A percentile compares a stretch with the other conserved stretches of the same genome.
Evolutionary conservation across 441 rosid genomes (phyloP).

Genomic region (Arabidopsis hybrid): DNA sequence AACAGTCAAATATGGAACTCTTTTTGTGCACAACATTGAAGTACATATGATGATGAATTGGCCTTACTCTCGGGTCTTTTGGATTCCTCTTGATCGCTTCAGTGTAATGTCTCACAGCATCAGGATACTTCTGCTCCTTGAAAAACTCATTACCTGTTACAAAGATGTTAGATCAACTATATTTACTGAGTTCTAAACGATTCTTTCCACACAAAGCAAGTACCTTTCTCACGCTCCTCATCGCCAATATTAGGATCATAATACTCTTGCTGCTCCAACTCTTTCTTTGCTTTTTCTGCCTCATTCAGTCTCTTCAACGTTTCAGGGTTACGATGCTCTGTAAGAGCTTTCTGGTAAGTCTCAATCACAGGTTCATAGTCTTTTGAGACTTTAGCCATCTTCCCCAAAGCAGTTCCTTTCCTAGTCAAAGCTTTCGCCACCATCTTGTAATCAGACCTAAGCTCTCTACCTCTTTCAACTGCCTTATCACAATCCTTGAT

Average conservation of each 20-base stretch:
- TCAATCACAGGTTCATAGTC: constrained; percentile 92
- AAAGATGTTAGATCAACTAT: neutral
- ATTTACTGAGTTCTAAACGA: neutral
- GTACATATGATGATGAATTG: neutral
- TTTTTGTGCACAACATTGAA: neutral
- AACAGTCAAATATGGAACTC: neutral
- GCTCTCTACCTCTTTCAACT: constrained; percentile 96
- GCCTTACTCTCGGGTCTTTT: constrained; percentile 68
- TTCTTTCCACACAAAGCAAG: neutral
- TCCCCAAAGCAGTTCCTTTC: constrained; percentile 87
- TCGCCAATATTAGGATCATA: constrained; percentile 86
- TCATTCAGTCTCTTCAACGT: constrained; percentile 91
- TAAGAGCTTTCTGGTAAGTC: constrained; percentile 96
- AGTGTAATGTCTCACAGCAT: constrained; percentile 85
- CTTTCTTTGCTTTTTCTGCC: constrained; percentile 92
- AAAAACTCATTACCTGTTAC: constrained; percentile 81
- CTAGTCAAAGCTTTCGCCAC: constrained; percentile 93
- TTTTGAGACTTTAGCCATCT: constrained; percentile 79
- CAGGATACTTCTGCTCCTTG: constrained; percentile 92
- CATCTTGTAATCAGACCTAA: constrained; percentile 95
- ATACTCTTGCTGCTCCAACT: constrained; percentile 85
- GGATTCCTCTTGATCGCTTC: constrained; percentile 95
- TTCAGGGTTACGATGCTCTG: constrained; percentile 97
- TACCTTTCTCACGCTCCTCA: constrained; percentile 98
- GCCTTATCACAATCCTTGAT: constrained; percentile 95